Conservation (phyloP, 139 green algal genomes). For the Coelastrella sp. region DNA sequence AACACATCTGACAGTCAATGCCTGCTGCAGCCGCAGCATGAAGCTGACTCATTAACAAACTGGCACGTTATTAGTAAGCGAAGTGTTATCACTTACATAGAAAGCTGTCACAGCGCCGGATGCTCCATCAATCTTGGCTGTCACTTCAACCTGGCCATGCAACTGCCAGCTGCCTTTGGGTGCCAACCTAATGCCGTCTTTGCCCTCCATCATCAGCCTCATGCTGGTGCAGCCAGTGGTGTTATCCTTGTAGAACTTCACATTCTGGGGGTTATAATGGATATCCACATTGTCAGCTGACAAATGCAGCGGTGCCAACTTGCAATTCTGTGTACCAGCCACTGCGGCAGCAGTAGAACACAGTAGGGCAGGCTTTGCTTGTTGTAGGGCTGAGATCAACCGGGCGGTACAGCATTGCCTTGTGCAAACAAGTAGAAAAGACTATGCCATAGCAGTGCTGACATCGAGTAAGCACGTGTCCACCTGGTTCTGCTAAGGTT, state of each 20-base stretch:
- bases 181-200: neutral
- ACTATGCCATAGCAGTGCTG: too few species aligned
- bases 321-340: slow-evolving; percentile 4
- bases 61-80: neutral
- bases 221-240: neutral
- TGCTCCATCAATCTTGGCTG: neutral
- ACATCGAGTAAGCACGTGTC: too few species aligned
- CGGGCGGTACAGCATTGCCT: too few species aligned
- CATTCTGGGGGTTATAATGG: slow-evolving; percentile 3
- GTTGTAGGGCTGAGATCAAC: neutral
- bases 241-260: neutral
- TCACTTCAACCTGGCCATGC: slow-evolving; percentile 38
- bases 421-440: too few species aligned
- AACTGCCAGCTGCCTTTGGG: neutral
- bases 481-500: too few species aligned
- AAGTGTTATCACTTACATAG: neutral
- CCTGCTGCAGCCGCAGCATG: neutral
- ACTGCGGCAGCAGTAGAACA: slow-evolving; percentile 2
- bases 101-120: neutral
- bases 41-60: neutral
- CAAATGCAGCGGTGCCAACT: neutral
- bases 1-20: neutral
- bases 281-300: neutral
- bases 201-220: neutral
- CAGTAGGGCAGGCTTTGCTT: neutral